phyloP scores from a whole-genome alignment of 208 protist species.

The Trypanosoma brucei region DNA sequence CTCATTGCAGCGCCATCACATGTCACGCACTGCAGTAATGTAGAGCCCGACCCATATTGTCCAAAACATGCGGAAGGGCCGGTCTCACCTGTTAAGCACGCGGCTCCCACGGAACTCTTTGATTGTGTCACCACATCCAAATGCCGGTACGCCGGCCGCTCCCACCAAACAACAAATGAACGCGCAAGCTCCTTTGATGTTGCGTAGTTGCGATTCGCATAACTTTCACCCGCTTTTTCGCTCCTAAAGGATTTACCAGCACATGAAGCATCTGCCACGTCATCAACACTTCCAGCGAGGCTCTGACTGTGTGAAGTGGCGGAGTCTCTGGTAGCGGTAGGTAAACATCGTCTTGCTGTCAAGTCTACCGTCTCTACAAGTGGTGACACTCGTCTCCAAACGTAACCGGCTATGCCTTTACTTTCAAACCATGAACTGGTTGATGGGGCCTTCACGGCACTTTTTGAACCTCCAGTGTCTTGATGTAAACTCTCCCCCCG shows the following conservation, averaged over 20 bases:
- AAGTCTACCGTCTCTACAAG: constrained; percentile 7
- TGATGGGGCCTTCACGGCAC: neutral
- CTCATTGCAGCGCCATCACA: constrained; percentile 55
- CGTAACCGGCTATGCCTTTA: constrained; percentile 5
- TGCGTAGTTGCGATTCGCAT: constrained; percentile 6
- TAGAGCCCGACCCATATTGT: neutral
- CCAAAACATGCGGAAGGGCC: neutral
- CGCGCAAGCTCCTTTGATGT: constrained; percentile 17
- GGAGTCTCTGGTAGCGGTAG: neutral
- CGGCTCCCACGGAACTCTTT: neutral
- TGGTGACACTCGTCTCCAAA: constrained; percentile 9
- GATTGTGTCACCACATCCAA: constrained; percentile 13
- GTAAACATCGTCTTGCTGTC: constrained; percentile 1
- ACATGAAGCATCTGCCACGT: neutral
- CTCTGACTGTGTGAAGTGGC: neutral
- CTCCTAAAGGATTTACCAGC: neutral
- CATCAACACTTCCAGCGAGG: neutral
- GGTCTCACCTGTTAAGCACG: neutral
- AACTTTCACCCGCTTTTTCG: neutral
- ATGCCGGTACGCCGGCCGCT: constrained; percentile 16
- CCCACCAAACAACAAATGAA: constrained; percentile 24
- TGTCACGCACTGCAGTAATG: constrained; percentile 47
- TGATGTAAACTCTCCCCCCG: neutral
- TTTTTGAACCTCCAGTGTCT: neutral
- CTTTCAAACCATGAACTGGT: neutral